These are phyloP conservation scores for Sclerotinia borealis DNA, from an alignment of 2,329 filamentous ascomycete species.

Conservation along the genomic window DNA sequence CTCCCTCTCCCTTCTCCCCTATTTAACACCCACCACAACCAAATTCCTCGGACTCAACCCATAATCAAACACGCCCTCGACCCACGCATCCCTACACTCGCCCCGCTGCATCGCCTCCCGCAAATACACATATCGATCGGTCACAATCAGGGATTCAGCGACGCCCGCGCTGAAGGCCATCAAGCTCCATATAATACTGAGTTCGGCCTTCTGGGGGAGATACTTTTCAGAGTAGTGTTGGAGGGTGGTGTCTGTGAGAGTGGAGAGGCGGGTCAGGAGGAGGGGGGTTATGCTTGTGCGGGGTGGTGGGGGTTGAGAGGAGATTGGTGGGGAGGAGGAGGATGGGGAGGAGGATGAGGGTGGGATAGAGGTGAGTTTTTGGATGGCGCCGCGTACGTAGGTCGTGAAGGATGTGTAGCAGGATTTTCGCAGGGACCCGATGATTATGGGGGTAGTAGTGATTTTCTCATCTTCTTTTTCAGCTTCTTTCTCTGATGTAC, in stretches of 20 bases:
- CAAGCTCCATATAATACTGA: constrained; percentile 84
- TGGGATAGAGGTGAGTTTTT: constrained; percentile 52
- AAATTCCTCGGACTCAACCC: constrained; percentile 78
- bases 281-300: constrained; percentile 46
- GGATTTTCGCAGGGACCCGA: constrained; percentile 75
- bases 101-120: constrained; percentile 69
- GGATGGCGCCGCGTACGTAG: constrained; percentile 76
- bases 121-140: constrained; percentile 84
- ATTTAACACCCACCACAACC: constrained; percentile 85
- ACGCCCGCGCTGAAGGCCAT: constrained; percentile 94
- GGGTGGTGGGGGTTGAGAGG: neutral
- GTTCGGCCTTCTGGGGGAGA: constrained; percentile 63
- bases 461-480: constrained; percentile 18
- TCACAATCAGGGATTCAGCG: constrained; percentile 83
- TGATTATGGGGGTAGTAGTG: constrained; percentile 73
- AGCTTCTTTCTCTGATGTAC: neutral
- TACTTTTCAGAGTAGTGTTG: constrained; percentile 66
- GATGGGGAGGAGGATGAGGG: neutral
- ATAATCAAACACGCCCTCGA: constrained; percentile 91
- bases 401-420: constrained; percentile 69
- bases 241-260: constrained; percentile 71
- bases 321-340: neutral
- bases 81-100: constrained; percentile 72
- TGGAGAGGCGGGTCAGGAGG: constrained; percentile 59
- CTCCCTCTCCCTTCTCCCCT: neutral